These are phyloP conservation scores for Penicillium waksmanii DNA, from an alignment of 495 filamentous ascomycete genomes.

Conservation along the genomic window DNA sequence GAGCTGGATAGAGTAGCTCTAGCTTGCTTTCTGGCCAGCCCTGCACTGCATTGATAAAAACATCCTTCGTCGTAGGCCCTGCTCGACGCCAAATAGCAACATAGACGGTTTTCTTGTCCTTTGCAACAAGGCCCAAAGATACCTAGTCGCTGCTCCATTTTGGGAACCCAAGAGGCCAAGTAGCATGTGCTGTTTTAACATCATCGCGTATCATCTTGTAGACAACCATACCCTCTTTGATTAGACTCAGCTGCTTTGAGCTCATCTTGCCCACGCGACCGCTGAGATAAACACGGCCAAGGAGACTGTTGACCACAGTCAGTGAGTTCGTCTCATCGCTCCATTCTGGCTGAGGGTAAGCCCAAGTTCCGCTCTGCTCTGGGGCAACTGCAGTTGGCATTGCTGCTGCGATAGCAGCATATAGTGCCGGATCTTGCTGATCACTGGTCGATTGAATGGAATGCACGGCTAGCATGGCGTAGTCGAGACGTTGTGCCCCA, in stretches of 20 bases:
- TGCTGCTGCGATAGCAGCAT: conserved; percentile 29
- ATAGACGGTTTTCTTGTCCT: too few relatives aligned
- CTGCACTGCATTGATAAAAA: background rate
- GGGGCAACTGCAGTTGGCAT: conserved; percentile 29
- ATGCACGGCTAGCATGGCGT: background rate
- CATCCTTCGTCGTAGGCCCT: too few relatives aligned
- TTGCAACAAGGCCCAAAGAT: too few relatives aligned
- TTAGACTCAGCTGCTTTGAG: background rate
- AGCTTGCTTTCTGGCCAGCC: background rate
- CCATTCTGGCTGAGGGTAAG: conserved; percentile 26
- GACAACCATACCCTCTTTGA: background rate
- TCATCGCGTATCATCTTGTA: background rate
- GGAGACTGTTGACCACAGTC: conserved; percentile 27
- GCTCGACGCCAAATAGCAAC: too few relatives aligned
- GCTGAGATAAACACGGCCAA: conserved; percentile 30
- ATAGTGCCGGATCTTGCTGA: conserved; percentile 1
- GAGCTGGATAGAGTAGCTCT: background rate
- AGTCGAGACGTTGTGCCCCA: background rate
- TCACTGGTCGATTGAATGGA: background rate
- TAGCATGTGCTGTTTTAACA: background rate
- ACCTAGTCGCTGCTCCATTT: too few relatives aligned
- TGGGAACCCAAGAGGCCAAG: too few relatives aligned
- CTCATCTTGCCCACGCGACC: conserved; percentile 22
- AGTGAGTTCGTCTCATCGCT: conserved; percentile 18
- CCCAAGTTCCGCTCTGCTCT: conserved; percentile 30